Percentiles rank a stretch among this genome's conserved stretches.
Conservation (phyloP, 1,284 basidiomycete species). For the Vanrija sp. region DNA sequence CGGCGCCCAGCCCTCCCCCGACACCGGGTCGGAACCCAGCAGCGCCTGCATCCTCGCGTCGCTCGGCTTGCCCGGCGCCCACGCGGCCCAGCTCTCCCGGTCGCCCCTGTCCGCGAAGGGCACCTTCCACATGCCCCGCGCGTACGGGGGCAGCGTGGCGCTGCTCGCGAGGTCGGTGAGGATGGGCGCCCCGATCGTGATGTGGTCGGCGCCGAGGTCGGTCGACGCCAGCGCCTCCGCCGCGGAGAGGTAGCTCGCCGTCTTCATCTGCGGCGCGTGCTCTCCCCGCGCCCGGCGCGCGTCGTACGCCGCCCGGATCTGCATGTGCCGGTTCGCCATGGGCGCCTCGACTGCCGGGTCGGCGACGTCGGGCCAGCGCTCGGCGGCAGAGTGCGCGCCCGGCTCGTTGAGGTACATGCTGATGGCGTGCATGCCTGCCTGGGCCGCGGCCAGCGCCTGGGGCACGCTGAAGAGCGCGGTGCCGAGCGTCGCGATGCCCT, state of each 20-base stretch:
- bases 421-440: constrained; percentile 37
- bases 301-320: constrained; percentile 32
- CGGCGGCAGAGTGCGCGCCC: constrained; percentile 12
- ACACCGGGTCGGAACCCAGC: constrained; percentile 7
- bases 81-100: constrained; percentile 4
- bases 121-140: constrained; percentile 12
- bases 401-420: constrained; percentile 39
- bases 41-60: constrained; percentile 9
- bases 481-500: constrained; percentile 39
- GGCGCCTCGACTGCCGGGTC: constrained; percentile 21
- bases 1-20: constrained; percentile 1
- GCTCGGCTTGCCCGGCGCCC: constrained; percentile 12
- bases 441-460: constrained; percentile 39
- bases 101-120: constrained; percentile 8
- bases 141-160: constrained; percentile 10
- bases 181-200: constrained; percentile 15
- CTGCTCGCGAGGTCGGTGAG: constrained; percentile 16
- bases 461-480: constrained; percentile 33
- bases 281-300: constrained; percentile 25
- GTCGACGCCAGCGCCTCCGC: constrained; percentile 18
- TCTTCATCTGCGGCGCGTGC: constrained; percentile 31
- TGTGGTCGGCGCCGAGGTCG: constrained; percentile 26
- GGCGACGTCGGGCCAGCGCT: constrained; percentile 22
- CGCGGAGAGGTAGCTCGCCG: constrained; percentile 22
- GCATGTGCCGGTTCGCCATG: constrained; percentile 27